Evolutionary conservation across 148 eudicot genomes (phyloP).

Genomic region (Silene conica): DNA sequence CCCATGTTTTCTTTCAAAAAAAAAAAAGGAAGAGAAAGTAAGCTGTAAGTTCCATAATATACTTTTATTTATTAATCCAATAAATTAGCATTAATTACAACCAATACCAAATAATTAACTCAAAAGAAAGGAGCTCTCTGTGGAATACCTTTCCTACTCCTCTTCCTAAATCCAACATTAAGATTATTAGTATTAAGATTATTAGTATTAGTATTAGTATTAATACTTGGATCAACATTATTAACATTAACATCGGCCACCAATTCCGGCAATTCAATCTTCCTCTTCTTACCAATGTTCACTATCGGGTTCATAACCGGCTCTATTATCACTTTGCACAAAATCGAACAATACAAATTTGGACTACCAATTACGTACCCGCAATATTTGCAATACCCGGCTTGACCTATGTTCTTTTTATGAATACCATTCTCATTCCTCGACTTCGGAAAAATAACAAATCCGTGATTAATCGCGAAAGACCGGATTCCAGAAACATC

Average conservation of each 20-base stretch:
- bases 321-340: not conserved
- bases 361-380: not conserved
- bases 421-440: not conserved
- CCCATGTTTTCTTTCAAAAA: too few species aligned
- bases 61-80: too few species aligned
- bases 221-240: not conserved
- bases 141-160: constrained; percentile 9
- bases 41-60: too few species aligned
- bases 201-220: not conserved
- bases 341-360: not conserved
- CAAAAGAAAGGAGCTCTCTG: constrained; percentile 5
- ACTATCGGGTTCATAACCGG: not conserved
- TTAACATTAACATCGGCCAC: not conserved
- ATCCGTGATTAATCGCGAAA: not conserved
- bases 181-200: not conserved
- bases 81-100: too few species aligned
- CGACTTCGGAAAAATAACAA: not conserved
- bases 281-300: not conserved
- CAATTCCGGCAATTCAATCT: not conserved
- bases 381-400: not conserved
- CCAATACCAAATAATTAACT: too few species aligned
- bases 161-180: not conserved
- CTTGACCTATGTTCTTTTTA: not conserved
- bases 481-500: not conserved
- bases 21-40: too few species aligned